Percentiles rank a stretch among this genome's conserved stretches.
Conservation (phyloP, 2,329 filamentous ascomycete species). For the Gaeumannomyces tritici region DNA sequence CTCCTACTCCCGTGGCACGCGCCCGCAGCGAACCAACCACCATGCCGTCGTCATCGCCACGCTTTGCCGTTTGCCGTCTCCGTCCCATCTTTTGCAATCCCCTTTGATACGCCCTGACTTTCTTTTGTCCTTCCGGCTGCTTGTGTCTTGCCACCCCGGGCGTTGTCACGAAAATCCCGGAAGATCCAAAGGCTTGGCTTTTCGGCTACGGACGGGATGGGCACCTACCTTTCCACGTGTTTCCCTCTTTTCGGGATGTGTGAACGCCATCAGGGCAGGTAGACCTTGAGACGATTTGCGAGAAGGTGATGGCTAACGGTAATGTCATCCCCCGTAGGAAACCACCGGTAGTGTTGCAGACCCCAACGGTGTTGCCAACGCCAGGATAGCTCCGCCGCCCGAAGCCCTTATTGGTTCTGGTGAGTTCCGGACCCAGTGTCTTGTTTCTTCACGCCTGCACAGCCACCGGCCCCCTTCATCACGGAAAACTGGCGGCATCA, state of each 20-base stretch:
- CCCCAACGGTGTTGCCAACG: neutral
- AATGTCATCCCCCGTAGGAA: neutral
- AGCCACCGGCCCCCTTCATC: neutral
- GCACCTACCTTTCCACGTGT: neutral
- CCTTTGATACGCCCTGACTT: too few relatives aligned
- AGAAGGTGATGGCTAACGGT: neutral
- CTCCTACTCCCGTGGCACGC: neutral
- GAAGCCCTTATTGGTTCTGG: neutral
- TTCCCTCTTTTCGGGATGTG: neutral
- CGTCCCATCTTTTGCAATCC: neutral
- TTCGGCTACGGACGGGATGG: neutral
- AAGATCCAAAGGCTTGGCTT: slow-evolving; percentile 28
- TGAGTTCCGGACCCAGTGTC: neutral
- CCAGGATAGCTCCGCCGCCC: neutral
- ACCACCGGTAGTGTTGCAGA: neutral
- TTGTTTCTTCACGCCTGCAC: neutral
- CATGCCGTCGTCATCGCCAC: neutral
- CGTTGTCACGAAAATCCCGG: slow-evolving; percentile 12
- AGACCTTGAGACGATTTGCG: neutral
- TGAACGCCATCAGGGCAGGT: neutral
- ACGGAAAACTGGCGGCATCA: neutral
- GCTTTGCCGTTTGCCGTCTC: neutral
- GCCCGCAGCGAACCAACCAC: neutral
- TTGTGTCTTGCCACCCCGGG: slow-evolving; percentile 6
- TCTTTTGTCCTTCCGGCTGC: neutral